Evolutionary conservation across 1,284 basidiomycete species (phyloP), one percentile per base, ranked within the genome.

Genomic region (Rhodotorula sp.): DNA sequence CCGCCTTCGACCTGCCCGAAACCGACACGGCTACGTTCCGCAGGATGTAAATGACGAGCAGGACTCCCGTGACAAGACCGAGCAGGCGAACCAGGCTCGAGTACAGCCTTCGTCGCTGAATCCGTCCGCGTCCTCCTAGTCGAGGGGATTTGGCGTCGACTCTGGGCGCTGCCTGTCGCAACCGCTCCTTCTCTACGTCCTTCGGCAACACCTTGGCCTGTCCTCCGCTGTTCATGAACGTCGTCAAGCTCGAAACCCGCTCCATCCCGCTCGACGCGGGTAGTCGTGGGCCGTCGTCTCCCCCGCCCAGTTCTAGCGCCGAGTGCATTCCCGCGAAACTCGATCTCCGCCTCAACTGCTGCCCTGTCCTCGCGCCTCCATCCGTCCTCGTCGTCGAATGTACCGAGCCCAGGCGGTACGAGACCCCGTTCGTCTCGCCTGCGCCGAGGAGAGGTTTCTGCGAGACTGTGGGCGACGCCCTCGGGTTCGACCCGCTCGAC

Each of bases 151-250:
- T 44, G 55, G 10, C 37, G 13, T 5, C n/a, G n/a, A 30, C 9
- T 44, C 57, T 2, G 5, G 15, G 16, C 57, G 50, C 57, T 54
- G 46, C 57, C 31, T 31, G 51, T 37, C 47, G 40, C 18, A 44
- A 50, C 24, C 56, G 59, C 6, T n/a, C 59, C 10, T 47, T 22
- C 26, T 15, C 26, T 3, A 10, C n/a, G 0, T 3, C 20, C 4
- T 31, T n/a, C 6, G 46, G 46, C 10, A 18, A 16, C 26, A 11
- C 13, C 34, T 26, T 51, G 18, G 2, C 31, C 62, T 18, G 9
- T 16, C 60, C 52, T 3, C 51, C 64, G 24, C 52, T 50, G 10
- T 26, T 34, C 69, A 71, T 71, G 59, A 68, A 62, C 22, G 62
- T 54, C 22, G 69, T 71, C 30, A 71, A 28, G 24, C 59, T 62